Evolutionary conservation across 2,329 filamentous ascomycete species (phyloP).

Genomic region (Fusarium sp.): DNA sequence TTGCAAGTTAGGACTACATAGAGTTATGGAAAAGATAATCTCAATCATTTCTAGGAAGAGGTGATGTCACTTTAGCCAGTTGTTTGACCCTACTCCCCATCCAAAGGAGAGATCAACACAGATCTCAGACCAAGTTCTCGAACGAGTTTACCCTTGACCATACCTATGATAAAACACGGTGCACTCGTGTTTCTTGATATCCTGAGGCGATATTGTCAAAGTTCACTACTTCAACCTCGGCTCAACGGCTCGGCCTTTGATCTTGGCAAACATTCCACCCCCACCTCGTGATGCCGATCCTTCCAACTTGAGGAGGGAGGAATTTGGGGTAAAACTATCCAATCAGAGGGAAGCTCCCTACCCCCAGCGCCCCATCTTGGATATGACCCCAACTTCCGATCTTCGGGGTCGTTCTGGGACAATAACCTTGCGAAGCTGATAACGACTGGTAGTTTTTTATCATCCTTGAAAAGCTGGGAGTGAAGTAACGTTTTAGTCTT

Average conservation of each 20-base stretch:
- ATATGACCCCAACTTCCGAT: not conserved
- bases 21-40: not conserved
- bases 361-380: not conserved
- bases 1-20: slow-evolving; percentile 9
- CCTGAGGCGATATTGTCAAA: not conserved
- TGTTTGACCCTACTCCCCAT: not conserved
- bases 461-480: not conserved
- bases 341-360: not conserved
- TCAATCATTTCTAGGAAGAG: not conserved
- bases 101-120: not conserved
- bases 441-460: not conserved
- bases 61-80: not conserved
- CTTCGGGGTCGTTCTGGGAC: not conserved
- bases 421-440: not conserved
- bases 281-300: not conserved
- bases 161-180: not conserved
- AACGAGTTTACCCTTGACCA: not conserved
- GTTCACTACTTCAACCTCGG: not conserved
- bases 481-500: not conserved
- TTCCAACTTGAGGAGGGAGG: not conserved
- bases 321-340: not conserved
- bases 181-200: not conserved
- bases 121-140: not conserved
- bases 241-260: not conserved
- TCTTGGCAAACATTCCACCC: not conserved